Base-by-base conservation (phyloP, 768 basidiomycete genomes). In the Pleurotus giganteus region DNA sequence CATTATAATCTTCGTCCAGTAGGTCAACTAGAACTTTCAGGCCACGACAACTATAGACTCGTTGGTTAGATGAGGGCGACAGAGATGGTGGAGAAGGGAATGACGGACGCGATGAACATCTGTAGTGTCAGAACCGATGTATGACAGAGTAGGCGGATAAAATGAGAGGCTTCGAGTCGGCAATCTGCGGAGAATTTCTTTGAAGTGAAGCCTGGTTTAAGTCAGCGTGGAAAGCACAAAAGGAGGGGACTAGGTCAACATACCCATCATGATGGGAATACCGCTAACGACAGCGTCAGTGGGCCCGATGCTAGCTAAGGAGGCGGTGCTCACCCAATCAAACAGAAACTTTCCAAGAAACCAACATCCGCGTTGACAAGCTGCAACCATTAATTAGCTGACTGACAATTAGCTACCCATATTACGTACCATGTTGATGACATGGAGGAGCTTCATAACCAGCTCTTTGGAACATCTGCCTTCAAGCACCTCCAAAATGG, bases 41-140 rank as follows among this genome's bases (percentile, higher is more conserved):
- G 4, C 97, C 97, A 19, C 96, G 94, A 66, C 96, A 99, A 15
- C 92, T 96, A 57, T 1, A 46, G 4, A 8, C n/a, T n/a, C n/a
- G 29, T 13, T 15, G 39, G 39, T 29, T 11, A 27, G 26, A 37
- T 9, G 4, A 23, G 3, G 39, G 34, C 23, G 12, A 29, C 4
- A n/a, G 34, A 34, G 19, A n/a, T 2, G 3, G 26, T 4, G 24
- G 42, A 9, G 4, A 28, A 44, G 37, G 15, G n/a, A 29, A n/a
- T n/a, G 21, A 83, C 92, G 56, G 66, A 94, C 93, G 94, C 91
- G 58, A 98, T 97, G 73, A 98, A 98, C 96, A 98, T 98, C 65
- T 98, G 96, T 34, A 98, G 73, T 1, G 96, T 99, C 58, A 97
- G 71, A 9, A 94, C 87, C 2, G 96, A 98, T 0, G 94, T 90